Conservation (phyloP, 306 rosid genomes). For the Hippophae tibetana region DNA sequence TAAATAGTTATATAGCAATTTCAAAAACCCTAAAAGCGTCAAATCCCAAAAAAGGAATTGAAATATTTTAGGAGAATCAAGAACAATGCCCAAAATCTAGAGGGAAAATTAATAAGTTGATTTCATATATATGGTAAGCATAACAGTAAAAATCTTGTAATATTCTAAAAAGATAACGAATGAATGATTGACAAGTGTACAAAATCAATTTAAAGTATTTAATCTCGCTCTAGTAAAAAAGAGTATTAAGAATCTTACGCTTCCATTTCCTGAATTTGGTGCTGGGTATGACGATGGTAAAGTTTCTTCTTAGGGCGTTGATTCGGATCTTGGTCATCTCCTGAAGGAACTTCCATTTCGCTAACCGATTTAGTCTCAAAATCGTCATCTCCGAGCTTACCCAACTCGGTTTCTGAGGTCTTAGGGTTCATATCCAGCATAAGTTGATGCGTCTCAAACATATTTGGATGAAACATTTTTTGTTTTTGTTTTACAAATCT, state of each 20-base stretch:
- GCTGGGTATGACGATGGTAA: conserved; percentile 58
- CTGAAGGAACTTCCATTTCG: conserved; percentile 51
- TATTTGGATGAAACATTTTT: conserved; percentile 38
- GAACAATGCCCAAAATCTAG: no score
- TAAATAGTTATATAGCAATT: neutral
- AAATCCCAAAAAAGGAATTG: neutral
- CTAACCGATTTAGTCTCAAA: conserved; percentile 48
- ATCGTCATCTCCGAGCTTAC: conserved; percentile 37
- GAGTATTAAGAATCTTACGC: conserved; percentile 27
- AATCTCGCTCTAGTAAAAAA: no score
- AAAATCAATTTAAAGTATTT: no score
- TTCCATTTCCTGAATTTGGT: conserved; percentile 64
- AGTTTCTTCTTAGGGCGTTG: conserved; percentile 35
- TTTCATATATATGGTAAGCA: no score
- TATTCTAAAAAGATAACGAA: neutral
- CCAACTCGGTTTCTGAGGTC: conserved; percentile 30
- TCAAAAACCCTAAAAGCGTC: neutral
- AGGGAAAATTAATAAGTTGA: neutral
- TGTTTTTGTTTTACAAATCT: no score
- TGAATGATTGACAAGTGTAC: no score
- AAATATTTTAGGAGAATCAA: no score
- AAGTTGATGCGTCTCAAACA: conserved; percentile 27
- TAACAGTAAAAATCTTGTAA: neutral
- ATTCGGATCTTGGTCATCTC: conserved; percentile 39
- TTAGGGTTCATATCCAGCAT: conserved; percentile 36